Evolutionary conservation across 2,329 filamentous ascomycete species (phyloP).

Genomic region (Chaetomium strumarium): DNA sequence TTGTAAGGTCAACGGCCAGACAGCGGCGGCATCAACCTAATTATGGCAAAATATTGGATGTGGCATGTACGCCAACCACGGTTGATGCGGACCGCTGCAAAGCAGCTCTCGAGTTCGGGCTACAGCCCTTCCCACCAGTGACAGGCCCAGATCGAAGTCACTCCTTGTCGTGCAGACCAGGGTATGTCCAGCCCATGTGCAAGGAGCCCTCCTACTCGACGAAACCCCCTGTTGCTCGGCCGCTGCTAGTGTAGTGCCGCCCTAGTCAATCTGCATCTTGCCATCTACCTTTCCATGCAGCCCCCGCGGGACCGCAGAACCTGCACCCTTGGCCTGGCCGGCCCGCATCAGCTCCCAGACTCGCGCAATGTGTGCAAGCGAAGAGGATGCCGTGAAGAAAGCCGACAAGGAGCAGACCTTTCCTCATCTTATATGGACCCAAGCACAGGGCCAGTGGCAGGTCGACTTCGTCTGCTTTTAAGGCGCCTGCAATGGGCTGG

Average conservation of each 20-base stretch:
- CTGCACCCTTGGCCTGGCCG: constrained; percentile 13
- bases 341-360: constrained; percentile 20
- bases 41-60: constrained; percentile 34
- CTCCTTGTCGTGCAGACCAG: constrained; percentile 22
- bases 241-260: constrained; percentile 21
- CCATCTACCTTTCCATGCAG: constrained; percentile 23
- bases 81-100: constrained; percentile 14
- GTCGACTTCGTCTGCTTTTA: constrained; percentile 33
- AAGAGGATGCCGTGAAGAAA: constrained; percentile 13
- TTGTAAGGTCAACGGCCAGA: constrained; percentile 2
- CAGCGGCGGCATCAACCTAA: constrained; percentile 26
- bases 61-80: constrained; percentile 23
- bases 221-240: constrained; percentile 16
- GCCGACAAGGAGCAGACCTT: not conserved
- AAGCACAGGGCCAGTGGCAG: constrained; percentile 38
- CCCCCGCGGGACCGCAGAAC: constrained; percentile 12
- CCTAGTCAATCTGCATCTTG: constrained; percentile 24
- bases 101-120: constrained; percentile 16
- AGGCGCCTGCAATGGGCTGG: constrained; percentile 41
- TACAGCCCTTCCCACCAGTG: constrained; percentile 21
- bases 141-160: constrained; percentile 21
- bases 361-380: constrained; percentile 15
- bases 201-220: constrained; percentile 18
- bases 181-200: constrained; percentile 15
- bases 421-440: not conserved